These are phyloP conservation scores for Magnaporthiopsis rhizophila DNA, from an alignment of 2,329 filamentous ascomycete genomes.

Conservation along the genomic window DNA sequence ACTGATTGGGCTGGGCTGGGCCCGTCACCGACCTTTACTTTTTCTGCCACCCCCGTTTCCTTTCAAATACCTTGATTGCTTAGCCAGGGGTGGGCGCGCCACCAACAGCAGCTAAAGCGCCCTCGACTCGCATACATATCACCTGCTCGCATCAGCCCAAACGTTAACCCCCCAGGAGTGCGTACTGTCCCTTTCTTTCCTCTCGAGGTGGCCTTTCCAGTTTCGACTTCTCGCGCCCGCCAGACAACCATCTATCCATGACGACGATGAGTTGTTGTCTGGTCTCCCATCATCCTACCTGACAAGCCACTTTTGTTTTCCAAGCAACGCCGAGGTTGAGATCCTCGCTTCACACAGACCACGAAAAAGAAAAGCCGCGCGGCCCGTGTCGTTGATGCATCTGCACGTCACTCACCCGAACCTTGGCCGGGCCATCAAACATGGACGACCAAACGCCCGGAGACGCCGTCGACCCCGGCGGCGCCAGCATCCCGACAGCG, in stretches of 20 bases:
- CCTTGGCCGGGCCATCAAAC: not conserved
- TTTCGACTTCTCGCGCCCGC: not conserved
- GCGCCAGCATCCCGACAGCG: not conserved
- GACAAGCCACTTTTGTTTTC: not conserved
- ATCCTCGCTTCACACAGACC: no score
- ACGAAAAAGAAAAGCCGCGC: not conserved
- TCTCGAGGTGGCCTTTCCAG: not conserved
- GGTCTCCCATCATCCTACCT: not conserved
- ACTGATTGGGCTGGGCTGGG: not conserved
- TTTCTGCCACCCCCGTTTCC: not conserved
- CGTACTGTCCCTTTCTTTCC: not conserved
- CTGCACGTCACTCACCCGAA: not conserved
- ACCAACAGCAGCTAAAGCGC: not conserved
- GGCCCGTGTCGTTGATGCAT: not conserved
- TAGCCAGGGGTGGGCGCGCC: not conserved
- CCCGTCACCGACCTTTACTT: not conserved
- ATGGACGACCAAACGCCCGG: not conserved
- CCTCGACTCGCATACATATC: not conserved
- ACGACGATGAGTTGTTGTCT: not conserved
- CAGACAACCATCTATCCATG: not conserved
- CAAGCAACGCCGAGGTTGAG: not conserved
- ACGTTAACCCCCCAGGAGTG: no score
- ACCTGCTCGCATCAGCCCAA: not conserved
- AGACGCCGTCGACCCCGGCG: not conserved
- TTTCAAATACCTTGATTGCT: not conserved